Conservation (phyloP, 2,329 filamentous ascomycete genomes). For the Teratosphaeria destructans region DNA sequence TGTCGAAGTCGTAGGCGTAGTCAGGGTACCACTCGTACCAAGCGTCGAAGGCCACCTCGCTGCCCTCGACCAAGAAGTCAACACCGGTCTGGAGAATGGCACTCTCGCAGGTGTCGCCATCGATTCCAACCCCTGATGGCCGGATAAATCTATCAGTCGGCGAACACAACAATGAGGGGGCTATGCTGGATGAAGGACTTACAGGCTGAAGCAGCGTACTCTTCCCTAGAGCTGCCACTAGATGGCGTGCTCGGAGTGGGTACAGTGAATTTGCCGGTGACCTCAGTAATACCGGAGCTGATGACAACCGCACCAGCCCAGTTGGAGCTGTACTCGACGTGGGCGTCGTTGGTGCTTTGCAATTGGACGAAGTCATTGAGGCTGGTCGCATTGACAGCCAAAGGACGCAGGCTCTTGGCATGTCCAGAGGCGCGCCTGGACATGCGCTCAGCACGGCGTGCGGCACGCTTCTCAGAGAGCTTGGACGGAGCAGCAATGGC, state of each 20-base stretch:
- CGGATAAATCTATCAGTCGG: not conserved
- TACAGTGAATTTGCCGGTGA: slow-evolving; percentile 44
- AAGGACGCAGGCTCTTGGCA: slow-evolving; percentile 19
- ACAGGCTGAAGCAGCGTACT: slow-evolving; percentile 43
- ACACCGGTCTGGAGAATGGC: slow-evolving; percentile 48
- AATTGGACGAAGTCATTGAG: slow-evolving; percentile 12
- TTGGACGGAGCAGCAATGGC: slow-evolving; percentile 34
- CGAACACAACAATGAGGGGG: not conserved
- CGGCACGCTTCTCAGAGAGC: slow-evolving; percentile 23
- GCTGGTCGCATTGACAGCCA: slow-evolving; percentile 21
- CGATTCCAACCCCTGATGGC: slow-evolving; percentile 43
- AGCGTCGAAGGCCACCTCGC: slow-evolving; percentile 38
- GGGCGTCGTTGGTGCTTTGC: slow-evolving; percentile 16
- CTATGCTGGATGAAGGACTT: not conserved
- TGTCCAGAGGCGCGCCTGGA: slow-evolving; percentile 14
- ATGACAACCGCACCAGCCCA: slow-evolving; percentile 51
- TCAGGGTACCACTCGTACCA: slow-evolving; percentile 56
- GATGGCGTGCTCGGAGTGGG: slow-evolving; percentile 38
- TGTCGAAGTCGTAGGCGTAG: slow-evolving; percentile 44
- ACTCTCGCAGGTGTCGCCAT: slow-evolving; percentile 45
- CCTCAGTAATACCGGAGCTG: slow-evolving; percentile 42
- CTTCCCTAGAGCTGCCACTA: slow-evolving; percentile 24
- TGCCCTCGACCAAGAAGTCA: slow-evolving; percentile 43
- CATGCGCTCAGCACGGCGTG: slow-evolving; percentile 28
- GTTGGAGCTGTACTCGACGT: slow-evolving; percentile 44